These are phyloP conservation scores for Pleurotus tuoliensis DNA, from an alignment of 768 basidiomycete genomes.

Conservation along the genomic window DNA sequence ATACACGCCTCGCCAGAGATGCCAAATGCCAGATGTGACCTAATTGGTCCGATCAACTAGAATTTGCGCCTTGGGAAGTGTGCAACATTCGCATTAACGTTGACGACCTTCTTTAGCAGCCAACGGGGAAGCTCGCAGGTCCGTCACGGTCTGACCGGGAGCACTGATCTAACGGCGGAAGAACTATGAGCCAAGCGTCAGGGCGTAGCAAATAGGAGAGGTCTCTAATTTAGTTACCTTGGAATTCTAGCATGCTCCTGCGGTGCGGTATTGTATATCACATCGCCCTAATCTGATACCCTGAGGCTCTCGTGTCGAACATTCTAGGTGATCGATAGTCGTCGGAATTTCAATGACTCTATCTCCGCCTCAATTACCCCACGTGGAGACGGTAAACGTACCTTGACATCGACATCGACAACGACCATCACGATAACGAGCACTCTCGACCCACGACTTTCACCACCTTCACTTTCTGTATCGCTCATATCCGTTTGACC, in stretches of 20 bases:
- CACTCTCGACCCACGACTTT: background rate
- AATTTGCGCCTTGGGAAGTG: conserved; percentile 4
- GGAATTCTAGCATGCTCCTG: too few relatives aligned
- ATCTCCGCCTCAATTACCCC: background rate
- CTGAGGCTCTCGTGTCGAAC: background rate
- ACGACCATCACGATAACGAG: background rate
- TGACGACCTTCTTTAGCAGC: background rate
- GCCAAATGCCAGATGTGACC: too few relatives aligned
- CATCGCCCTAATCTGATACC: background rate
- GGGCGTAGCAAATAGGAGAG: too few relatives aligned
- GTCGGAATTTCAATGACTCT: background rate
- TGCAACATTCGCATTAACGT: background rate
- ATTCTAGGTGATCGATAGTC: background rate
- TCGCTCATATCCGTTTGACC: background rate
- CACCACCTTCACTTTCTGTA: background rate
- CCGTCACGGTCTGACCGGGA: background rate
- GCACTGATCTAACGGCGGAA: too few relatives aligned
- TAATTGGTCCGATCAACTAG: background rate
- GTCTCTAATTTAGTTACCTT: too few relatives aligned
- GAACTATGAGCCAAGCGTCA: too few relatives aligned
- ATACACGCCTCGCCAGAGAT: background rate
- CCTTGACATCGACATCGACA: background rate
- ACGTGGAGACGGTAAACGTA: background rate
- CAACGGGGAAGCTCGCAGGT: background rate
- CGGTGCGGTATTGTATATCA: background rate